phyloP scores from a whole-genome alignment of 148 eudicot species.

The Polygonum maritimum region DNA sequence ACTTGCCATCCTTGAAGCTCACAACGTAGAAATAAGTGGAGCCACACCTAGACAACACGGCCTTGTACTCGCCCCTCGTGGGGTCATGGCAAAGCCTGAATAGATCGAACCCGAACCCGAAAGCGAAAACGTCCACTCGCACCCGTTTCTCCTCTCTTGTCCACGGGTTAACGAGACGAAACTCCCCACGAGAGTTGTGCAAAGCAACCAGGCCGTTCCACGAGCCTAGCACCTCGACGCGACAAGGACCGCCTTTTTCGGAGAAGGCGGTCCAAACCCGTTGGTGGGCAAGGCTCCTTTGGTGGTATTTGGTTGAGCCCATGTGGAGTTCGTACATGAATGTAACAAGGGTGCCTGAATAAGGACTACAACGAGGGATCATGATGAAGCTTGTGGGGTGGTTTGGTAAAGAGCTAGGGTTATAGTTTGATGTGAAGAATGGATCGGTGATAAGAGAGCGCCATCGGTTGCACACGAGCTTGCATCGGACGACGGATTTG shows the following conservation, averaged over 20 bases:
- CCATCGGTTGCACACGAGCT: neutral
- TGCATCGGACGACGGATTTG: neutral
- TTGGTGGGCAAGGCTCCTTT: neutral
- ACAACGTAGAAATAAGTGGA: neutral
- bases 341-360: neutral
- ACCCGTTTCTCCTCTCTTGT: neutral
- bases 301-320: too few relatives aligned
- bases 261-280: neutral
- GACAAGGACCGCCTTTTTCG: neutral
- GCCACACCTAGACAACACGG: neutral
- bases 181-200: neutral
- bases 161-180: neutral
- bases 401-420: neutral
- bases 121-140: neutral
- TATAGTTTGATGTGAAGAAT: neutral
- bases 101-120: neutral
- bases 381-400: neutral
- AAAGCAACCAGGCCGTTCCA: neutral
- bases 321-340: neutral
- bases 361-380: neutral
- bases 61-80: neutral
- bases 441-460: neutral
- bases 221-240: neutral
- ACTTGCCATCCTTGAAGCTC: neutral
- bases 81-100: neutral